These are phyloP conservation scores for Blastocystis hominis DNA, from an alignment of 352 stramenopile genomes.

Conservation along the genomic window DNA sequence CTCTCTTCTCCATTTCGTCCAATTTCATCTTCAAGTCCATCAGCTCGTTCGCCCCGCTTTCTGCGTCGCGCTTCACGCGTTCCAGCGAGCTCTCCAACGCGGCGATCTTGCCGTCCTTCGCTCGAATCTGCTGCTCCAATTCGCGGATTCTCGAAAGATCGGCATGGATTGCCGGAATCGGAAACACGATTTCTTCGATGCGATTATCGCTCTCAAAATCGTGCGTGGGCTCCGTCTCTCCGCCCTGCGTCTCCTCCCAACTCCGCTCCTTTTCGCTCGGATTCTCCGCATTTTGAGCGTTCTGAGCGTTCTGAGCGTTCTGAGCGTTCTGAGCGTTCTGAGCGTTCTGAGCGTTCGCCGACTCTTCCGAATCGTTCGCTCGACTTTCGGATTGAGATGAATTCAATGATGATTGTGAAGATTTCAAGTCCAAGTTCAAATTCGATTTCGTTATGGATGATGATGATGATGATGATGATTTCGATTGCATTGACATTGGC, in stretches of 20 bases:
- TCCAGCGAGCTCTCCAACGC: not conserved
- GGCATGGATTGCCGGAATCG: not conserved
- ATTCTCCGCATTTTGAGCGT: not conserved
- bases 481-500: too few relatives aligned
- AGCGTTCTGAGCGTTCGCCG: too few relatives aligned
- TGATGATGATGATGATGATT: conserved; percentile 59
- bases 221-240: not conserved
- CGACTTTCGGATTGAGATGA: too few relatives aligned
- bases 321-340: too few relatives aligned
- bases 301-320: not conserved
- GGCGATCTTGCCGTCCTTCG: not conserved
- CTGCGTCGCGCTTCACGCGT: not conserved
- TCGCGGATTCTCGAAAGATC: not conserved
- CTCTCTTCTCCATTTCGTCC: not conserved
- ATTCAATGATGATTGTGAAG: not conserved
- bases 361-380: too few relatives aligned
- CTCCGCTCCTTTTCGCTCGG: not conserved
- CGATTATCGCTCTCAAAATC: not conserved
- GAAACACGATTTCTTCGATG: not conserved
- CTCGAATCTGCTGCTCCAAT: not conserved
- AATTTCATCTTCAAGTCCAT: conserved; percentile 16
- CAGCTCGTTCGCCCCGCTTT: not conserved
- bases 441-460: not conserved
- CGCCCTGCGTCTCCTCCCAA: not conserved
- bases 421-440: not conserved